Base-by-base conservation (phyloP, 805 yeast species). In the Tetrapisispora fleetii region DNA sequence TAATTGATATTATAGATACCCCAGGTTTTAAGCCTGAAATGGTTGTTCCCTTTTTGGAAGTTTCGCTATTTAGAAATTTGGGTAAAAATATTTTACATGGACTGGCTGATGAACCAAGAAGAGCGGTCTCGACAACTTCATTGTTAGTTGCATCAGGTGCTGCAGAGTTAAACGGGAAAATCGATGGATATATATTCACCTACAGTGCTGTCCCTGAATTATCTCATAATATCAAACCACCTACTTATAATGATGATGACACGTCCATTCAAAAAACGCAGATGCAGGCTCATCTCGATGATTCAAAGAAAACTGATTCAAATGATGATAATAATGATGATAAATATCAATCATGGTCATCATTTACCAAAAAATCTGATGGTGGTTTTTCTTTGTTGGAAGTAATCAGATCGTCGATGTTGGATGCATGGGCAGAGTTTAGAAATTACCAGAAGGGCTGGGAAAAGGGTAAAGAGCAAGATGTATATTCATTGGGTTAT, bases 141-240 rank as follows among this genome's bases (percentile, higher is more conserved):
- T 62, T 85, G 48, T 62, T 85, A 13, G 85, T 82, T 3, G 91
- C 88, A 5, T 80, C 87, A 37, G 93, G 93, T 1, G 85, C 89
- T 5, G 77, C 86, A 40, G 91, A 83, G 51, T 64, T 85, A 55
- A 83, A 85, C 59, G 90, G 89, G 4, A 72, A 78, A 32, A 75
- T 85, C n/a, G 83, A 83, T 59, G 91, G 90, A 0, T 85, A 85
- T 60, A 69, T 83, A 40, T 71, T 83, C 36, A 79, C 81, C 43
- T 85, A 83, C 62, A 76, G 81, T 48, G 81, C 86, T 2, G 76
- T 84, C 2, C 93, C 95, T 0, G 72, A 77, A 21, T 55, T 69
- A 32, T 70, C 69, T 43, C 58, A 58, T 46, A 55, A 53, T 17
- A 48, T 38, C 17, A 52, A 61, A 30, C 87, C 87, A 0, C 90